A percentile compares a stretch with the other conserved stretches of the same genome.
Conservation (phyloP, 345 rosid genomes). For the Hibiscus syriacus region DNA sequence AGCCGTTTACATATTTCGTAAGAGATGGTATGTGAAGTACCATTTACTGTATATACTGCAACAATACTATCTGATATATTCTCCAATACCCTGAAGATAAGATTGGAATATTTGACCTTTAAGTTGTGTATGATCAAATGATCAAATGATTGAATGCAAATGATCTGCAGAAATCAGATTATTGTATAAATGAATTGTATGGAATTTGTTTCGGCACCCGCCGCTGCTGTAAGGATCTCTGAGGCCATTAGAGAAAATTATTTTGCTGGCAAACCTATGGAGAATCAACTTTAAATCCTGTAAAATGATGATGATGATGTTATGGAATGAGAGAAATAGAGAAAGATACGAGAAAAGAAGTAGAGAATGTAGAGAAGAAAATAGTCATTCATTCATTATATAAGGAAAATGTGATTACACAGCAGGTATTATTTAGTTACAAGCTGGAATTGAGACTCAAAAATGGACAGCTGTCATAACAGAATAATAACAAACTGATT, state of each 20-base stretch:
- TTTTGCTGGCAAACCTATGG: slow-evolving; percentile 42
- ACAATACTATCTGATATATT: slow-evolving; percentile 35
- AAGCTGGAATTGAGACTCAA: too few species aligned
- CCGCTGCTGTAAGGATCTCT: slow-evolving; percentile 51
- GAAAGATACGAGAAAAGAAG: too few species aligned
- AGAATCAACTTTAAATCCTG: slow-evolving; percentile 45
- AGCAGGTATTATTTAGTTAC: too few species aligned
- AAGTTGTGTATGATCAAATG: too few species aligned
- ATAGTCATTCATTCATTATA: too few species aligned
- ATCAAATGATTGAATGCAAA: neutral
- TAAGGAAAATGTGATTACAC: too few species aligned
- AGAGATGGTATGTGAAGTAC: slow-evolving; percentile 11
- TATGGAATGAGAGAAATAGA: too few species aligned
- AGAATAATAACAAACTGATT: too few species aligned
- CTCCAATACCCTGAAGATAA: slow-evolving; percentile 28
- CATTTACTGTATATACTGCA: slow-evolving; percentile 27
- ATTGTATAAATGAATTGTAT: neutral
- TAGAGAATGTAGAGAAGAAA: too few species aligned
- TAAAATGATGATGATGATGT: neutral
- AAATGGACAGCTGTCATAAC: too few species aligned
- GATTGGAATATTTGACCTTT: neutral
- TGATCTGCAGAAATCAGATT: neutral
- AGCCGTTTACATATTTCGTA: neutral
- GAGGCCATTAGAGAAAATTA: slow-evolving; percentile 54
- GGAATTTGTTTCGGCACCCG: slow-evolving; percentile 32